Percentiles rank a stretch among this genome's conserved stretches.
Conservation (phyloP, 176 grass and related monocot genomes). For the Avena sativa region DNA sequence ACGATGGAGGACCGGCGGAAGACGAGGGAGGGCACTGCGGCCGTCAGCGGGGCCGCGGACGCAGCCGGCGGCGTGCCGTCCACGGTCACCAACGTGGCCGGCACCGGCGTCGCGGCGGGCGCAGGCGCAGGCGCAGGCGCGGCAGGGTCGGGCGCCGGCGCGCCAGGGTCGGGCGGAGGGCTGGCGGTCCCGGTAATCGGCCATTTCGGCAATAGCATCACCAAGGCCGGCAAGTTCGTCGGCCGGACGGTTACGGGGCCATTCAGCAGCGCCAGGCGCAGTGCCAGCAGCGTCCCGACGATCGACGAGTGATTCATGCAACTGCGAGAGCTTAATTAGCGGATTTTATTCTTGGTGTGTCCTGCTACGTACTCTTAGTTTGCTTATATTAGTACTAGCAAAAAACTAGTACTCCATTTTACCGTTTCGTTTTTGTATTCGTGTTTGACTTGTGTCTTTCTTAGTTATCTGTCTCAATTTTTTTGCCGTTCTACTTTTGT, state of each 20-base stretch:
- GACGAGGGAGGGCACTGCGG: slow-evolving; percentile 68
- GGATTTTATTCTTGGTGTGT: neutral
- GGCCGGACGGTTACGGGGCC: slow-evolving; percentile 70
- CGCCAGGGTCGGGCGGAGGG: slow-evolving; percentile 60
- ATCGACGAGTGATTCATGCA: slow-evolving; percentile 31
- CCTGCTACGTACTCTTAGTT: neutral
- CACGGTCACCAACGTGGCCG: slow-evolving; percentile 59
- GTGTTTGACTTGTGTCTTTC: neutral
- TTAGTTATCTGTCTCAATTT: neutral
- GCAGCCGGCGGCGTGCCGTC: slow-evolving; percentile 61
- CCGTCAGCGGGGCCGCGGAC: slow-evolving; percentile 68
- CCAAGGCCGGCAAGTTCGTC: slow-evolving; percentile 80
- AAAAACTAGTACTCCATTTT: neutral
- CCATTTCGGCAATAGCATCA: slow-evolving; percentile 70
- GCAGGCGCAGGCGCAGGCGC: slow-evolving; percentile 31
- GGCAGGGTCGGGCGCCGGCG: slow-evolving; percentile 40
- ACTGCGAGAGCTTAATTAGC: slow-evolving; percentile 4
- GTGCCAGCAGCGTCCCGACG: slow-evolving; percentile 44
- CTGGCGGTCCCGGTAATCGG: slow-evolving; percentile 70
- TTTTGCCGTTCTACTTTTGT: no score
- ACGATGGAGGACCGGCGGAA: slow-evolving; percentile 71
- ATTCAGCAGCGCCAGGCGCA: slow-evolving; percentile 81
- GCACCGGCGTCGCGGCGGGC: slow-evolving; percentile 42
- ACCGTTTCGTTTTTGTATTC: neutral
- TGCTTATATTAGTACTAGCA: neutral